These are phyloP conservation scores for Rhizopogon vesiculosus DNA, from an alignment of 768 basidiomycete species.

Conservation along the genomic window DNA sequence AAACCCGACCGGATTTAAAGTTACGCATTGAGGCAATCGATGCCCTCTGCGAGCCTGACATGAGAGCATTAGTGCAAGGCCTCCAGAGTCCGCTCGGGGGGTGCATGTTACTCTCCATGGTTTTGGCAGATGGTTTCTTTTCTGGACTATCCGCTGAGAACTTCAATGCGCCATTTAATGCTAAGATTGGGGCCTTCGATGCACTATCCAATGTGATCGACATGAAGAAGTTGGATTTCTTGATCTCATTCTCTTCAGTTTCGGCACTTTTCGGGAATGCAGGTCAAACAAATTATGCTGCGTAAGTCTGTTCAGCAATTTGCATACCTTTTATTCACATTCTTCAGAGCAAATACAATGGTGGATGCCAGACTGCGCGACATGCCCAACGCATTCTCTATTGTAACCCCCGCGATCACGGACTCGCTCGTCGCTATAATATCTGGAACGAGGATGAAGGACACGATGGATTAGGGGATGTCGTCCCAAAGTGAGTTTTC, in stretches of 20 bases:
- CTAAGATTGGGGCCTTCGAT: constrained; percentile 17
- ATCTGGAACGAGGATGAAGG: neutral
- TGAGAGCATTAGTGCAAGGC: neutral
- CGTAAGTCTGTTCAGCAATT: neutral
- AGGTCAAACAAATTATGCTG: constrained; percentile 20
- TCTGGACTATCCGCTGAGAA: constrained; percentile 8
- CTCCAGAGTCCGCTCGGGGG: neutral
- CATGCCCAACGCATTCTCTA: constrained; percentile 27
- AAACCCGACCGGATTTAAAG: neutral
- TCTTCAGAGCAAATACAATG: neutral
- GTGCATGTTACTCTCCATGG: neutral
- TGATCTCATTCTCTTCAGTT: constrained; percentile 30
- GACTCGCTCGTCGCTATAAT: constrained; percentile 14
- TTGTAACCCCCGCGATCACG: constrained; percentile 29
- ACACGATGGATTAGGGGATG: neutral
- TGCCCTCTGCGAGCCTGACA: neutral
- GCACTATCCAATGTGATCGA: constrained; percentile 11
- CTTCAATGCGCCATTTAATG: constrained; percentile 18
- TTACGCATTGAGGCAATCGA: neutral
- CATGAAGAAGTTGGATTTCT: constrained; percentile 22
- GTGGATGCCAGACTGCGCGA: neutral
- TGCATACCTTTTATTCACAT: neutral
- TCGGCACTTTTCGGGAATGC: constrained; percentile 28
- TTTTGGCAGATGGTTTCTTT: neutral
- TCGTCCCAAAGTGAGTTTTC: neutral